Percentiles rank a stretch among this genome's conserved stretches.
Conservation (phyloP, 306 rosid species). For the Citrullus amarus region DNA sequence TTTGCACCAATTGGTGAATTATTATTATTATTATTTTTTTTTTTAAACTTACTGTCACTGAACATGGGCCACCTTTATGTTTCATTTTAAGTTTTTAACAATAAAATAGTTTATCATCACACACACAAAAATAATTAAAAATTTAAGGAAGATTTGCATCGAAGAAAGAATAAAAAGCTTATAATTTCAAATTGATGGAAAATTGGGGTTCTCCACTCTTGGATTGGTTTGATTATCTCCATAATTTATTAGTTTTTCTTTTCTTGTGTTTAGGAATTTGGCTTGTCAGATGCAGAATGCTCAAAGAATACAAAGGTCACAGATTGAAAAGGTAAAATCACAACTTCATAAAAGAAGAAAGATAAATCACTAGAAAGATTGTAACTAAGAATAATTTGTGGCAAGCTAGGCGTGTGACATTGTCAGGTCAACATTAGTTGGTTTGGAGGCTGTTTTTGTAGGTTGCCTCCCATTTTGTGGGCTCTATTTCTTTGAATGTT, state of each 20-base stretch:
- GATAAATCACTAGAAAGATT: conserved; percentile 26
- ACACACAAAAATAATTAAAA: not conserved
- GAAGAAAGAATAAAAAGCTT: not conserved
- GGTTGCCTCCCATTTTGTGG: not conserved
- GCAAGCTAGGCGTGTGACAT: not conserved
- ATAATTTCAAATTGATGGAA: not conserved
- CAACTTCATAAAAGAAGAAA: conserved; percentile 5
- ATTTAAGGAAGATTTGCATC: not conserved
- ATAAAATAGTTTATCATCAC: not conserved
- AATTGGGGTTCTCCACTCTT: not conserved
- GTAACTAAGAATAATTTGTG: conserved; percentile 3
- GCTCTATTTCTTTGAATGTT: not conserved
- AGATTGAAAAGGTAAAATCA: conserved; percentile 57
- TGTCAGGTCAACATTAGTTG: not conserved
- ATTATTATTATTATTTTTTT: not conserved
- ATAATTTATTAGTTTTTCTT: not conserved
- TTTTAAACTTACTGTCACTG: not conserved
- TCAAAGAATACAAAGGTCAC: conserved; percentile 36
- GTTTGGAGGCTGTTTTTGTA: not conserved
- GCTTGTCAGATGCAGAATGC: conserved; percentile 26
- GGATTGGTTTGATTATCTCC: conserved; percentile 3
- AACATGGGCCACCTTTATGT: not conserved
- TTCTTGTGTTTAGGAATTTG: conserved; percentile 29
- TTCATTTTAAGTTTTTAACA: not conserved
- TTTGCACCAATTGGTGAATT: not conserved